Conservation (phyloP, 2,329 filamentous ascomycete genomes). For the Boeremia lycopersici region DNA sequence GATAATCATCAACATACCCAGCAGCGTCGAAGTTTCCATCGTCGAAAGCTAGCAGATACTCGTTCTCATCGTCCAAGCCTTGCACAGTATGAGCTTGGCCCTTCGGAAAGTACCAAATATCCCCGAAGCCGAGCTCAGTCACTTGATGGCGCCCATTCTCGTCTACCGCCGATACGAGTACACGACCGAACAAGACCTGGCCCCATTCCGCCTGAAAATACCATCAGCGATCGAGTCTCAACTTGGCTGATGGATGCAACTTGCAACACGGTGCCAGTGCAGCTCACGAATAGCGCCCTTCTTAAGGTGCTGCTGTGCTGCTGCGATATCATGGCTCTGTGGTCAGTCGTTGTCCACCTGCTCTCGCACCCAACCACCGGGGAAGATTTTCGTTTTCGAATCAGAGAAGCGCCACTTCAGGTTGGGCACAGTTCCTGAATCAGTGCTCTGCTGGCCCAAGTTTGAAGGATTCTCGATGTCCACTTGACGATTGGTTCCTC, state of each 20-base stretch:
- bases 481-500: slow-evolving; percentile 66
- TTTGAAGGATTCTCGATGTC: slow-evolving; percentile 69
- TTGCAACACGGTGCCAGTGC: slow-evolving; percentile 67
- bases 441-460: slow-evolving; percentile 66
- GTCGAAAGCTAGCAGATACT: slow-evolving; percentile 70
- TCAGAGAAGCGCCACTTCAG: slow-evolving; percentile 73
- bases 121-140: slow-evolving; percentile 64
- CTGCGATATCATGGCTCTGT: slow-evolving; percentile 68
- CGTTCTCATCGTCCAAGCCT: slow-evolving; percentile 69
- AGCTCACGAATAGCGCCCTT: slow-evolving; percentile 72
- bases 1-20: slow-evolving; percentile 50
- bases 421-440: slow-evolving; percentile 68
- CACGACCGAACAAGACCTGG: slow-evolving; percentile 63
- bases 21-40: slow-evolving; percentile 69
- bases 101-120: slow-evolving; percentile 73
- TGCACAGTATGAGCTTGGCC: slow-evolving; percentile 69
- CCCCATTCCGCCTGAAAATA: slow-evolving; percentile 64
- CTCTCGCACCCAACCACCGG: slow-evolving; percentile 70
- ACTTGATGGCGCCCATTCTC: slow-evolving; percentile 63
- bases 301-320: slow-evolving; percentile 70
- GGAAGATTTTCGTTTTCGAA: slow-evolving; percentile 66
- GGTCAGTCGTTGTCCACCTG: slow-evolving; percentile 72
- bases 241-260: background rate
- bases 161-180: slow-evolving; percentile 66
- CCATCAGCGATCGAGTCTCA: background rate